Conservation (phyloP, 257 asterid genomes). For the Echites panduratus region DNA sequence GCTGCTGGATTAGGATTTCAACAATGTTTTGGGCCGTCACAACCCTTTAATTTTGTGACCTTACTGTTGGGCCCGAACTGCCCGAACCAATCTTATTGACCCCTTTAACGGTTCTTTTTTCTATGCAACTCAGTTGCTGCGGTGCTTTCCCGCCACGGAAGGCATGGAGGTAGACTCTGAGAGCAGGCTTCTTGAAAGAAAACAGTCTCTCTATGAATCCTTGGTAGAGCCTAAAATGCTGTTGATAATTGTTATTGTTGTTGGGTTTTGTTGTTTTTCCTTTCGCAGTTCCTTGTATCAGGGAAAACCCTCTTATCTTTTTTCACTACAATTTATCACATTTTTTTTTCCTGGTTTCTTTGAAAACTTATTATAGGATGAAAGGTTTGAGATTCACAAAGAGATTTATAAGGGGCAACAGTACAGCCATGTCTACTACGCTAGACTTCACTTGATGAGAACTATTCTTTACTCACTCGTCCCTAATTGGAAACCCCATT, state of each 20-base stretch:
- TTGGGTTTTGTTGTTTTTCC: background rate
- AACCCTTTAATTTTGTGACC: too few relatives aligned
- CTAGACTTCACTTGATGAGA: slow-evolving; percentile 89
- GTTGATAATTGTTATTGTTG: background rate
- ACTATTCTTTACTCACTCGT: slow-evolving; percentile 81
- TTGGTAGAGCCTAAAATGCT: slow-evolving; percentile 33
- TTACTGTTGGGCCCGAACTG: too few relatives aligned
- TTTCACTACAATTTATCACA: background rate
- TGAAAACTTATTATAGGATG: slow-evolving; percentile 45
- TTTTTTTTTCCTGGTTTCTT: background rate
- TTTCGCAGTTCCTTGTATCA: background rate
- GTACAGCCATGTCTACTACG: slow-evolving; percentile 87
- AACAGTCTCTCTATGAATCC: slow-evolving; percentile 55
- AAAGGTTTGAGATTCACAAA: slow-evolving; percentile 57
- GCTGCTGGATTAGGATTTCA: too few relatives aligned
- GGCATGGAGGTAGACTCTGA: slow-evolving; percentile 55
- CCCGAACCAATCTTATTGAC: too few relatives aligned
- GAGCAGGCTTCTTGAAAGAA: slow-evolving; percentile 40
- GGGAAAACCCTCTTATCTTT: background rate
- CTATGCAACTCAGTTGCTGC: slow-evolving; percentile 7
- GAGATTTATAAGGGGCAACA: slow-evolving; percentile 92
- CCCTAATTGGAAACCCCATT: slow-evolving; percentile 80
- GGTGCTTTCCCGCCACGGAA: slow-evolving; percentile 59
- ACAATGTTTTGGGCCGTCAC: too few relatives aligned
- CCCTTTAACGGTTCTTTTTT: background rate